Percentiles rank a stretch among this genome's conserved stretches.
These are phyloP conservation scores for Penicillium ochrochloron DNA, from an alignment of 495 filamentous ascomycete species.

Conservation along the genomic window DNA sequence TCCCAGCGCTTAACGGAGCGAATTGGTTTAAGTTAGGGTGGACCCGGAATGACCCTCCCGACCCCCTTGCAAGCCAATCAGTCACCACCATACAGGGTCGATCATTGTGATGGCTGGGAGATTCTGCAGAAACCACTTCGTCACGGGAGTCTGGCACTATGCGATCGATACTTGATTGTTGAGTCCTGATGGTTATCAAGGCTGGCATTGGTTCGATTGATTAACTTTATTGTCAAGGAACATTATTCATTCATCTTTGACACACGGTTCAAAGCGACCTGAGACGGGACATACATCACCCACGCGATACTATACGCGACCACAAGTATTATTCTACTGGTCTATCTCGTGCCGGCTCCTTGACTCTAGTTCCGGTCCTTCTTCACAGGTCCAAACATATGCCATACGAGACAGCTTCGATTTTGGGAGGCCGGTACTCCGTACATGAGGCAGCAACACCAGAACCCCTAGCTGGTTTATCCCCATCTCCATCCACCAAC, in stretches of 20 bases:
- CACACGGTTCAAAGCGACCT: background rate
- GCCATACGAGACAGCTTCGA: background rate
- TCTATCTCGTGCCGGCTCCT: background rate
- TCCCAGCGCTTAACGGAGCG: constrained; percentile 7
- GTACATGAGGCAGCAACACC: background rate
- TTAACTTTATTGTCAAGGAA: background rate
- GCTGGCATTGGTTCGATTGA: background rate
- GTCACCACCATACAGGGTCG: background rate
- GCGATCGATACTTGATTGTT: background rate
- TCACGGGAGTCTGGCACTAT: background rate
- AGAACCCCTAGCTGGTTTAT: background rate
- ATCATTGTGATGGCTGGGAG: constrained; percentile 5
- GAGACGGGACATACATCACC: background rate
- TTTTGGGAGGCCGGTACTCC: background rate
- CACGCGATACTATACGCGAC: background rate
- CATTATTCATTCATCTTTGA: background rate
- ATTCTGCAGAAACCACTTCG: background rate
- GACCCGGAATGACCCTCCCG: constrained; percentile 4
- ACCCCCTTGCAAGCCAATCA: constrained; percentile 4
- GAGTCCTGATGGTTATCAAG: background rate
- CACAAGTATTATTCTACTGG: background rate
- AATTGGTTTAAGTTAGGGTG: background rate
- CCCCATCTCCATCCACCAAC: background rate
- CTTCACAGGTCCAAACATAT: background rate
- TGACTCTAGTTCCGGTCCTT: background rate